Evolutionary conservation across 306 rosid species (phyloP), one percentile per base, ranked within the genome.

Genomic region (Inga leiocalycina): DNA sequence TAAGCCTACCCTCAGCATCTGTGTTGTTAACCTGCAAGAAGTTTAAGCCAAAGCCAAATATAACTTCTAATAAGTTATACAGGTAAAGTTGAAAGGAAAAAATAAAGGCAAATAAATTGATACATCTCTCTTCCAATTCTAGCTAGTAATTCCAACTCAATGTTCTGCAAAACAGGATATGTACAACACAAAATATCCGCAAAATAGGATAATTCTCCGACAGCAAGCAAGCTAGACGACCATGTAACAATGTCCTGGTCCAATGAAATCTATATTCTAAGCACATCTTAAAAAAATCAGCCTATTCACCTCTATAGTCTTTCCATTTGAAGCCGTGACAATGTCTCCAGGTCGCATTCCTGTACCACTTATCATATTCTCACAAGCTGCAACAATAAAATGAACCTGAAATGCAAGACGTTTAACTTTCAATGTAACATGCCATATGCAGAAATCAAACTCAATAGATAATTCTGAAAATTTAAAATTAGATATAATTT

Each of bases 341-440:
- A 97, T 70, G 83, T 97, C 99, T 74, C 99, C 99, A 56, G 98
- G 99, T 84, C 99, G 91, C 99, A 97, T 91, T 79, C 99, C 99
- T 57, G 97, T 90, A 87, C 99, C 98, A 86, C 98, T 97, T 19
- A 97, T 97, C 99, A 97, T 97, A 80, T 97, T 97, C 93, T 97
- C 99, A 88, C 98, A 97, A 76, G 99, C 99, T 62, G 99, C 99
- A 61, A 97, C 97, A 59, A 97, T 83, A 84, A 94, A 97, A 88
- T 97, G 99, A 88, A 97, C 92, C 99, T 97, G 95, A 79, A 86
- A 59, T 69, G 62, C 44, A 61, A 15, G 43, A 75, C 3, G 12
- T 77, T 51, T 24, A 69, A 56, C 62, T 64, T 57, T 46, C 67
- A 46, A 59, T 73, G 71, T 24, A 67, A 30, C 67, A 82, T 27